Base-by-base conservation (phyloP, 1,284 basidiomycete genomes). In the Amylostereum areolatum region DNA sequence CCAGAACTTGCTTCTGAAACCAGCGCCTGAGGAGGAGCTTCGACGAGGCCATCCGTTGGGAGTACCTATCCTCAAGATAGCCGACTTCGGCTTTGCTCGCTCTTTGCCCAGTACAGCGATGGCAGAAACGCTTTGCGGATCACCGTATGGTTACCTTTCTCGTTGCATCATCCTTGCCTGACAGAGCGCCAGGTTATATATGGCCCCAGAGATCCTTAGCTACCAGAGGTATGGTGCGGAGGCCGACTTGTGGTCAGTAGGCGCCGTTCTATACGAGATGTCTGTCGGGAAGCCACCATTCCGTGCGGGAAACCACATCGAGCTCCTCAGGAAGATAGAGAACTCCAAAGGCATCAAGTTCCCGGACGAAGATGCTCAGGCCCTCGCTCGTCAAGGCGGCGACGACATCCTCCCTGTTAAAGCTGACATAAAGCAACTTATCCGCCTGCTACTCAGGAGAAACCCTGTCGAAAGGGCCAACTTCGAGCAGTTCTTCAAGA, bases 191-290 rank as follows among this genome's bases (percentile, higher is more conserved):
- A 92, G 89, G 43, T 71, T 99, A 31, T 99, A 99, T 70, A 99
- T 99, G 96, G 96, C 97, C 0, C 96, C 96, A 0, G 96, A 99
- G 69, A 99, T 99, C 56, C 72, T 99, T 18, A 83, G 92, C 24
- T 97, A 97, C 66, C 90, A 99, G 70, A 97, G 96, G 67, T 98
- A 99, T 67, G 94, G 97, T 64, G 94, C 94, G 27, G 97, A 95
- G 65, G 96, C 92, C 1, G 96, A 99, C 63, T 75, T 99, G 1
- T 99, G 96, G 96, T 96, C 92, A 5, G 92, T 98, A 31, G 97
- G 96, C 5, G 94, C 97, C 0, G 96, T 99, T 3, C 72, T 98
- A 1, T 99, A 87, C 67, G 97, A 99, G 68, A 98, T 97, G 88
- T 77, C 84, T 18, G 88, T 94, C 25, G 96, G 95, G 3, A 86